Base-by-base conservation (phyloP, 306 rosid genomes). In the Quercus ilex region DNA sequence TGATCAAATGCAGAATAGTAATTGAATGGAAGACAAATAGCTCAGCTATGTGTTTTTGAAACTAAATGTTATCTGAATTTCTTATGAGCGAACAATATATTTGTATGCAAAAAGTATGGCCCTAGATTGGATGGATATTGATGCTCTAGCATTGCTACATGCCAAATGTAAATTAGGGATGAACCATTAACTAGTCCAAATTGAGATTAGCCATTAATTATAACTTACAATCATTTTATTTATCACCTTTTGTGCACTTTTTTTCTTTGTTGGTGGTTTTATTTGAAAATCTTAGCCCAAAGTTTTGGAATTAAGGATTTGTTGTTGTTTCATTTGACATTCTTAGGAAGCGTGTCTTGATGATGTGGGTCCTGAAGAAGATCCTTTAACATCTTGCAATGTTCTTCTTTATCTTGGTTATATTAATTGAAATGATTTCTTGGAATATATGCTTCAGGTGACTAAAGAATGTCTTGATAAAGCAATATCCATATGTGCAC, bases 401-500 rank as follows among this genome's bases (percentile, higher is more conserved):
- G 67, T 55, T 83, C 60, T 43, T 57, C 12, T 6, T 57, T 74
- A 71, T 76, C 33, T 23, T 55, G 52, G 35, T 33, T 76, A 71
- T 82, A 59, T 86, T 84, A 75, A 75, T 46, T 1, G 49, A 30
- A 72, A 25, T 76, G 35, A 71, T 33, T 79, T 70, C 46, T 79
- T 74, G 62, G 75, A 55, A 80, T 41, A 60, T 52, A 79, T 80
- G 82, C 55, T 56, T 33, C 83, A 90, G 99, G 97, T 92, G 79
- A 92, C 99, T 70, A 88, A 86, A 79, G 96, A 95, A 83, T 81
- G 89, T 85, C 83, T 95, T 12, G 87, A 90, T 86, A 95, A 91
- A 83, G 99, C 99, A 67, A 95, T 92, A 86, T 90, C 96, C 79
- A 88, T 92, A 68, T 91, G 99, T 76, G 97, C 90, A n/a, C 95